Conservation (phyloP, 2,329 filamentous ascomycete species). For the Hirsutella minnesotensis region DNA sequence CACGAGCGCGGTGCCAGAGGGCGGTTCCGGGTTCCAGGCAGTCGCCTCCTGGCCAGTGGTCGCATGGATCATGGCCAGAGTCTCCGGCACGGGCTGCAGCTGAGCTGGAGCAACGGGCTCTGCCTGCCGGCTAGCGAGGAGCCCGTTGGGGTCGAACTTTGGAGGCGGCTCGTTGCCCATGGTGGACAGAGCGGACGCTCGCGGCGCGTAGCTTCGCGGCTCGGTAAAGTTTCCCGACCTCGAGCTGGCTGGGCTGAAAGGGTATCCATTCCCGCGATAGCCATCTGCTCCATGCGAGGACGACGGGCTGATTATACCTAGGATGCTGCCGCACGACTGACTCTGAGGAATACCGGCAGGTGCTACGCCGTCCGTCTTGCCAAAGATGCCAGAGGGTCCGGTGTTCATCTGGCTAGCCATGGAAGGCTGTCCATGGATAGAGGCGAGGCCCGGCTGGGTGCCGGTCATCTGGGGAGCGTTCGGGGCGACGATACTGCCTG, state of each 20-base stretch:
- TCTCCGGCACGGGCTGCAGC: not conserved
- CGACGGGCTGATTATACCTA: constrained; percentile 2
- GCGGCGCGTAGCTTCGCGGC: constrained; percentile 29
- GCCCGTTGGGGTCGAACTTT: constrained; percentile 18
- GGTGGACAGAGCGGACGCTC: constrained; percentile 14
- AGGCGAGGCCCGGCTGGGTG: not conserved
- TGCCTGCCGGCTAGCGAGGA: not conserved
- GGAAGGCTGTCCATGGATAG: not conserved
- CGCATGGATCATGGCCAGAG: not conserved
- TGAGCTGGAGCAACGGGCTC: not conserved
- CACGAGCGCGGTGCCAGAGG: not conserved
- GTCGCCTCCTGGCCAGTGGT: not conserved
- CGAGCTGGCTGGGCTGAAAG: constrained; percentile 5
- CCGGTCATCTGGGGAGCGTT: not conserved
- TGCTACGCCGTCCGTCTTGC: not conserved
- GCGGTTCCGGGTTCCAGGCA: too few relatives aligned
- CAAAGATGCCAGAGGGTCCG: not conserved
- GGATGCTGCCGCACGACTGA: constrained; percentile 5
- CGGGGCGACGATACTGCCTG: not conserved
- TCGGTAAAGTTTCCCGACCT: constrained; percentile 19
- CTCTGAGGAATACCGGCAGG: constrained; percentile 7
- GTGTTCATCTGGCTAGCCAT: not conserved
- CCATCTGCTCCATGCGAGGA: constrained; percentile 3
- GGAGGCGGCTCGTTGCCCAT: constrained; percentile 21
- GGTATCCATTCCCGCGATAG: not conserved